Evolutionary conservation across 108 stramenopile species (phyloP), one percentile per base, ranked within the genome.

Genomic region (Nannochloropsis salina): DNA sequence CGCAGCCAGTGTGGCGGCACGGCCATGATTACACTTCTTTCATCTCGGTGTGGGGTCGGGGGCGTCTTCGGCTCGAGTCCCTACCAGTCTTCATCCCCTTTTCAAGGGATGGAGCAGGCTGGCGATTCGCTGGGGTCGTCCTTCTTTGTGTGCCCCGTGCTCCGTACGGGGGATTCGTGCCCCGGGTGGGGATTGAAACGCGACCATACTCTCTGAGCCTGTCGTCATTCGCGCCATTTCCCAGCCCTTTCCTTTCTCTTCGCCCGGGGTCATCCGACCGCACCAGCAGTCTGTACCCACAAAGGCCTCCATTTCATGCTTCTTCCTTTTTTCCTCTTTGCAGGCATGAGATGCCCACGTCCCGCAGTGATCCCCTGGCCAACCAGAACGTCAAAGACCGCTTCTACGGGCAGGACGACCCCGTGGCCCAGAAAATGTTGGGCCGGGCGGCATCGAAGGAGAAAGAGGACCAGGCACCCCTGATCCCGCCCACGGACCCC

Each of bases 331-430:
- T 4, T 5, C 42, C 43, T 21, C 42, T 20, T 43, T 82, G 18
- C 85, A 95, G 97, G n/a, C 97, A 98, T 89, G 97, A 97, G 91
- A 93, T 96, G 95, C 96, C 96, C 5, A 90, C 93, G 80, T 96
- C 97, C 92, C 93, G 93, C 83, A 95, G 95, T 47, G 95, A 96
- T 87, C 95, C 95, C 5, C 90, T 96, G 84, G 91, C 93, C 81
- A 94, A 97, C 83, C 96, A 98, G 92, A 95, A 94, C 90, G 96
- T 96, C 40, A 97, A 95, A 86, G 94, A 98, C 88, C 88, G 97
- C 31, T 98, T 96, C 87, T 97, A 94, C 84, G 97, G 97, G 43
- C 94, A 93, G 22, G 95, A 93, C 88, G 97, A 97, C 89, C 96
- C 95, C 9, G 96, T 96, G 12, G 97, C 96, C 9, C 90, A 92